Base-by-base conservation (phyloP, 192 early-diverging fungal species). In the Cladochytrium replicatum region DNA sequence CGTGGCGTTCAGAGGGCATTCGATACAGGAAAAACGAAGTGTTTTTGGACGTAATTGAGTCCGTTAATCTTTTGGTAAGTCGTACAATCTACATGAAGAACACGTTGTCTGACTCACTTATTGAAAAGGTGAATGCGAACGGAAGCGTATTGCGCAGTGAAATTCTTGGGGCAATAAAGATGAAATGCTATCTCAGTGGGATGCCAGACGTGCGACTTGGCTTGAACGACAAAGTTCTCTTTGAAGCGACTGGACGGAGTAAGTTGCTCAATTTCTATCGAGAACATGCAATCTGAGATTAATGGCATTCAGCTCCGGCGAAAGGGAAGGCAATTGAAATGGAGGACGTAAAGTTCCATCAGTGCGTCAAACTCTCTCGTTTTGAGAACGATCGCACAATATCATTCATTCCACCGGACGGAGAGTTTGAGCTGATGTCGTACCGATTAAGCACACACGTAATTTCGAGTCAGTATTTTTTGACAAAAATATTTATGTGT, bases 311-410 rank as follows among this genome's bases (percentile, higher is more conserved):
- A 65, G 63, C 48, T 13, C 50, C 63, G 28, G 31, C 52, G 5
- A 66, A 66, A 54, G 59, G 52, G 4, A 61, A 65, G 45, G 66
- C 72, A 19, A 90, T 99, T 21, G 93, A 94, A 59, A 91, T 99
- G 58, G 96, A 95, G 47, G 96, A 99, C 58, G 86, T 85, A 53
- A 89, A 99, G 60, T 99, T 99, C 76, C 96, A 99, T 61, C 96
- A 99, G 70, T 97, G 96, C 64, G 96, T 99, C 28, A 73, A 88
- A 38, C 66, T 99, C 32, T 87, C 91, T 8, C 80, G 84, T 32
- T 99, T 99, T 63, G 93, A 97, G 55, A 88, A 75, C 26, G 93
- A 96, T 66, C 76, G 96, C 13, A 93, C 90, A 2, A 99, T 99
- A 55, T 88, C 86, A 52, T 99, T 99, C 61, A 91, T 99, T 54